A percentile compares a stretch with the other conserved stretches of the same genome.
phyloP scores from a whole-genome alignment of 225 moss, liverwort and hornwort species.

The Physcomitrium patens region DNA sequence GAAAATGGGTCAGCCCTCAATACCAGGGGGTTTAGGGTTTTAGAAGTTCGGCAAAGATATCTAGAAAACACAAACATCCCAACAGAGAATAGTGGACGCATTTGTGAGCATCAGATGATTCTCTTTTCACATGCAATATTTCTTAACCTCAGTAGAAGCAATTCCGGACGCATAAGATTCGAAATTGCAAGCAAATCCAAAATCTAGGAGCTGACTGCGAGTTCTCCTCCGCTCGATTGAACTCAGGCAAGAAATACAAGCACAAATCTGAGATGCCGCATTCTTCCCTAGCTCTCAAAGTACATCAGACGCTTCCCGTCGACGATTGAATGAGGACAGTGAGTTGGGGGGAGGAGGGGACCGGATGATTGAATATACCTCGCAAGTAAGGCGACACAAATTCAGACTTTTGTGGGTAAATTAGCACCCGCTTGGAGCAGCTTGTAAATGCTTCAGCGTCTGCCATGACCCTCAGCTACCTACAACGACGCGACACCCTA shows the following conservation, averaged over 20 bases:
- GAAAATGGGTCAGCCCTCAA: conserved; percentile 24
- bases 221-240: not conserved
- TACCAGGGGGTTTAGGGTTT: conserved; percentile 24
- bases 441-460: not conserved
- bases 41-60: not conserved
- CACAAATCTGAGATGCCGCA: not conserved
- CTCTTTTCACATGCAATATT: not conserved
- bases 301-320: not conserved
- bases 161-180: not conserved
- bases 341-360: not conserved
- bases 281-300: not conserved
- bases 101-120: not conserved
- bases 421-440: conserved; percentile 35
- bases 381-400: conserved; percentile 47
- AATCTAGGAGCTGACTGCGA: not conserved
- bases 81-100: not conserved
- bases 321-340: not conserved
- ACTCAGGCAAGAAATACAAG: not conserved
- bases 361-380: conserved; percentile 9
- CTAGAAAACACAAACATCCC: not conserved
- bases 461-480: not conserved
- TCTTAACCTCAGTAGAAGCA: not conserved
- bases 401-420: conserved; percentile 51
- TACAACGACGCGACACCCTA: conserved; percentile 7
- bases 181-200: not conserved